phyloP scores from a whole-genome alignment of 2,329 filamentous ascomycete species.

The Xylariaceae sp. region DNA sequence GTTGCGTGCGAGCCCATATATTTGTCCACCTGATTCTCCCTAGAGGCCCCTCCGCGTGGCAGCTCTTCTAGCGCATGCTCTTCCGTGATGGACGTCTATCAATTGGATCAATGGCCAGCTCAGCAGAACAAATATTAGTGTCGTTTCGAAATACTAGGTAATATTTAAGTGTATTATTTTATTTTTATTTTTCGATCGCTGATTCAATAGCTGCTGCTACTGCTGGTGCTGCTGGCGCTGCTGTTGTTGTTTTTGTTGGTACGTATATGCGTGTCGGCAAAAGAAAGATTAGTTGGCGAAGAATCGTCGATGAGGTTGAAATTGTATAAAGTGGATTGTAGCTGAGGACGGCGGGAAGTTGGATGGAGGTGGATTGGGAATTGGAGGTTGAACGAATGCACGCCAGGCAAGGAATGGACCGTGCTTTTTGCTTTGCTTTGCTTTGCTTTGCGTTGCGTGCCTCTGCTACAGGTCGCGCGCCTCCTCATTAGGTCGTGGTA shows the following conservation, averaged over 20 bases:
- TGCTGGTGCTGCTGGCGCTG: background rate
- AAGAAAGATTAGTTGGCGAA: conserved; percentile 1
- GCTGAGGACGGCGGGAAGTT: conserved; percentile 3
- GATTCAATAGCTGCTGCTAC: background rate
- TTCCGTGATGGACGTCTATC: conserved; percentile 5
- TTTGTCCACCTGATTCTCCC: conserved; percentile 12
- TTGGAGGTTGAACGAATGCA: conserved; percentile 15
- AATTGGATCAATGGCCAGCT: background rate
- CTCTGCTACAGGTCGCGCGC: too few species aligned
- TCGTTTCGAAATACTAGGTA: background rate
- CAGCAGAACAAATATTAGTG: background rate
- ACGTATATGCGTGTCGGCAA: background rate
- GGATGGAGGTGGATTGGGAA: conserved; percentile 16
- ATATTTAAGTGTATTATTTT: background rate
- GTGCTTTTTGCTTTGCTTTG: conserved; percentile 13
- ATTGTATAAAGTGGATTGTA: background rate
- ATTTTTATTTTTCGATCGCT: conserved; percentile 10
- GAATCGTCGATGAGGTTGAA: background rate
- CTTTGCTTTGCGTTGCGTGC: conserved; percentile 17
- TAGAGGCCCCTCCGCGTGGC: conserved; percentile 13
- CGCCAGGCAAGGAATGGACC: conserved; percentile 17
- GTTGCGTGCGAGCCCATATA: background rate
- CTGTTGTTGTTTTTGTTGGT: background rate
- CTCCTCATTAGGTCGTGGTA: background rate
- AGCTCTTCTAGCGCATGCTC: conserved; percentile 32